Base-by-base conservation (phyloP, 306 rosid species). In the Amphicarpaea edgeworthii region DNA sequence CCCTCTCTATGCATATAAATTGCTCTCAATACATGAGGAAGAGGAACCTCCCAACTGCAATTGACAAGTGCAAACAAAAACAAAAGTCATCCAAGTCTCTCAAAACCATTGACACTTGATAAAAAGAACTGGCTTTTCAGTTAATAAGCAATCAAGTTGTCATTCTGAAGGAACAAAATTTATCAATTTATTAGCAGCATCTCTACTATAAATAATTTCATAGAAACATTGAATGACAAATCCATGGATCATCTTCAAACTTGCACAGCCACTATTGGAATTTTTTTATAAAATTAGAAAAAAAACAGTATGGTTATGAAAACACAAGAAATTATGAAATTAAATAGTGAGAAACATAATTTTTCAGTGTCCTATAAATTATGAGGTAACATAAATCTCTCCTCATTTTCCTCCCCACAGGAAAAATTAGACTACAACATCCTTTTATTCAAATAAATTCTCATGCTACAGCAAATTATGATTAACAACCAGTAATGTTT, bases 11-110 rank as follows among this genome's bases (percentile, higher is more conserved):
- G 81, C 62, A 66, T 72, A 88, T 89, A 95, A 68, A 90, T 83
- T 46, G 51, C 83, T 79, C 81, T 85, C 85, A 89, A 24, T 32
- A 83, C 82, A 76, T 64, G 79, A 87, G 96, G 97, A 83, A 83
- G 86, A 79, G 97, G 97, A 83, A 95, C 89, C 80, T 95, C 97
- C 99, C 99, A 95, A 40, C 98, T 95, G 88, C 81, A 85, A 78
- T 83, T 82, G 46, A 70, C 54, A 72, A 62, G 55, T 42, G 73
- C 46, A 55, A 72, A 70, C 85, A 76, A 79, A 73, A 45, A 34
- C 63, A 57, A 47, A 54, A 73, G 49, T 14, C 77, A 42, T 53
- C 47, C 65, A 66, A 16, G 75, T 68, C 51, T 9, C 42, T 41
- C 34, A 66, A 71, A 74, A 73, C 20, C 65, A 46, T 50, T 24